Conservation (phyloP, 2,329 filamentous ascomycete genomes). For the Beauveria bassiana region DNA sequence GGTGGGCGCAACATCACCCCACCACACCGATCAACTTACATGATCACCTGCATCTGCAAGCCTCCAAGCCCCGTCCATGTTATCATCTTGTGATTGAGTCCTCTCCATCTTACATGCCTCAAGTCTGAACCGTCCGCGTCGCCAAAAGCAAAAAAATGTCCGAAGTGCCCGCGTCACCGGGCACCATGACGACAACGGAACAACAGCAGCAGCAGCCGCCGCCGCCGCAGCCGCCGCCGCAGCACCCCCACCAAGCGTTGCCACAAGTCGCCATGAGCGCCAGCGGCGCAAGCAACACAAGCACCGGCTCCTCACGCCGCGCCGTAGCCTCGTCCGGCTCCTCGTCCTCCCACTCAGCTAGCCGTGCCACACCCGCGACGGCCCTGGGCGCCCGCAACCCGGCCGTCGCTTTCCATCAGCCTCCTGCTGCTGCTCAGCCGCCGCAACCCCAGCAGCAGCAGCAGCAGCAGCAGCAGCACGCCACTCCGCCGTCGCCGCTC, state of each 20-base stretch:
- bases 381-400: not conserved
- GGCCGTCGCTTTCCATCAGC: not conserved
- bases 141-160: not conserved
- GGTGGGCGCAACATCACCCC: slow-evolving; percentile 1
- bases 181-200: not conserved
- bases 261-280: not conserved
- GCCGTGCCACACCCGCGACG: not conserved
- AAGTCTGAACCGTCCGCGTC: not conserved
- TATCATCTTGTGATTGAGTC: not conserved
- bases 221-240: not conserved
- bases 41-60: slow-evolving; percentile 8
- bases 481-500: slow-evolving; percentile 16
- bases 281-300: slow-evolving; percentile 7
- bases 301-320: slow-evolving; percentile 1
- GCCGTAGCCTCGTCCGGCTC: not conserved
- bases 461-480: not conserved
- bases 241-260: not conserved
- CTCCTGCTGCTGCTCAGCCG: not conserved
- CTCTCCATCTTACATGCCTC: not conserved
- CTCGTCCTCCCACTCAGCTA: not conserved
- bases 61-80: not conserved
- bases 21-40: slow-evolving; percentile 2
- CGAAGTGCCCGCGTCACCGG: not conserved
- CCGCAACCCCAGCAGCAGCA: not conserved
- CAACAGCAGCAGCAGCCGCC: not conserved